Evolutionary conservation across 2,329 filamentous ascomycete genomes (phyloP).

Genomic region (Calonectria henricotiae): DNA sequence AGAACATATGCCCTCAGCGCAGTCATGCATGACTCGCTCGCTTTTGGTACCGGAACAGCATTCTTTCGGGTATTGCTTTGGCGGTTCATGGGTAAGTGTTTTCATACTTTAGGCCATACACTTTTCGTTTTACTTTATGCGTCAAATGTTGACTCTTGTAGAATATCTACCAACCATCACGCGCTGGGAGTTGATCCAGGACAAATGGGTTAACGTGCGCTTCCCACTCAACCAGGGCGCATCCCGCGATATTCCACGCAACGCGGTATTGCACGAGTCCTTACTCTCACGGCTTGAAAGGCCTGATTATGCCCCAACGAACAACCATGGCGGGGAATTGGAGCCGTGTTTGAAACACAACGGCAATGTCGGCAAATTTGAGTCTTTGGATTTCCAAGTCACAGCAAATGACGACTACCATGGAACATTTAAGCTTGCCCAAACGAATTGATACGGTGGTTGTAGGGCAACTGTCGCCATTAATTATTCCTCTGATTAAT

Average conservation of each 20-base stretch:
- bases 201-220: conserved; percentile 55
- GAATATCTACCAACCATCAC: conserved; percentile 61
- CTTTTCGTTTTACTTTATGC: background rate
- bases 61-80: conserved; percentile 61
- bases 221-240: conserved; percentile 60
- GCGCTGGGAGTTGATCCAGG: conserved; percentile 59
- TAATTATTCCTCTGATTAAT: background rate
- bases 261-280: conserved; percentile 59
- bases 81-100: conserved; percentile 62
- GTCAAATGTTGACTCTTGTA: conserved; percentile 33
- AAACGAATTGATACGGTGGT: background rate
- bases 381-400: background rate
- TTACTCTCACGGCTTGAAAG: conserved; percentile 14
- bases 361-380: background rate
- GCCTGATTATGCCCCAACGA: background rate
- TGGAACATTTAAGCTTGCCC: background rate
- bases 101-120: too few species aligned
- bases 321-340: conserved; percentile 18
- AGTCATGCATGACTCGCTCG: conserved; percentile 60
- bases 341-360: conserved; percentile 22
- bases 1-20: conserved; percentile 56
- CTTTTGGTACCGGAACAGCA: conserved; percentile 57
- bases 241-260: conserved; percentile 59
- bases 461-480: background rate
- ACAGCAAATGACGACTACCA: background rate